These are phyloP conservation scores for Vitis amurensis DNA, from an alignment of 164 flowering plant species.

Conservation along the genomic window DNA sequence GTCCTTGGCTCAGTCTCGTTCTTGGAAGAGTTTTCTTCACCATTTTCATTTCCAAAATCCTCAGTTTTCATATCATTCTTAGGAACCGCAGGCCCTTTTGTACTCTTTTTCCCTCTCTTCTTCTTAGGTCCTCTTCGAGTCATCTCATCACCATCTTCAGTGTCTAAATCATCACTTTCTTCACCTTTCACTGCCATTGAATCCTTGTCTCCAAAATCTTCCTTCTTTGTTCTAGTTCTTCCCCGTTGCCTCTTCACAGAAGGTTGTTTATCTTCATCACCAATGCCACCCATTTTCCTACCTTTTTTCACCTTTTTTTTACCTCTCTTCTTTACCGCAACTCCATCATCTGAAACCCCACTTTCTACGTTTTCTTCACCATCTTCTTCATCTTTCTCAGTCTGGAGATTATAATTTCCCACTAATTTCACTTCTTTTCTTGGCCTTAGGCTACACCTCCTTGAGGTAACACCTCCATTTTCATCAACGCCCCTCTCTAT, in stretches of 20 bases:
- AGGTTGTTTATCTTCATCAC: too few relatives aligned
- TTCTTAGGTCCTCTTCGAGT: conserved; percentile 3
- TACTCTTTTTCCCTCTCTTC: neutral
- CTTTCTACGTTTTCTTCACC: neutral
- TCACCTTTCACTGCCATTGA: too few relatives aligned
- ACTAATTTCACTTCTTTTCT: neutral
- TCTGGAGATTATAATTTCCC: neutral
- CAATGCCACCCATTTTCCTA: too few relatives aligned
- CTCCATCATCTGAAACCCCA: neutral
- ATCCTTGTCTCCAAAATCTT: neutral
- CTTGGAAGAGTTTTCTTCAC: too few relatives aligned
- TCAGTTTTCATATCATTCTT: neutral
- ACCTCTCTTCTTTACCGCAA: neutral
- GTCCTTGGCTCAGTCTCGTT: neutral
- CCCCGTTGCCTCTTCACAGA: neutral
- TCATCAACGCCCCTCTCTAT: too few relatives aligned
- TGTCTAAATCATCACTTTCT: neutral
- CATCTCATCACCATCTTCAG: neutral
- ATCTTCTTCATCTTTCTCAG: neutral
- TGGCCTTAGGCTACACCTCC: neutral
- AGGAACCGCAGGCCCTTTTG: neutral
- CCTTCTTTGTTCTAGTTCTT: neutral
- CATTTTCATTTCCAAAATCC: neutral
- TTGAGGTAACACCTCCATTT: neutral
- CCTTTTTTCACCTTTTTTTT: neutral